phyloP scores from a whole-genome alignment of 2,329 filamentous ascomycete species.

The Epichloe sibirici region DNA sequence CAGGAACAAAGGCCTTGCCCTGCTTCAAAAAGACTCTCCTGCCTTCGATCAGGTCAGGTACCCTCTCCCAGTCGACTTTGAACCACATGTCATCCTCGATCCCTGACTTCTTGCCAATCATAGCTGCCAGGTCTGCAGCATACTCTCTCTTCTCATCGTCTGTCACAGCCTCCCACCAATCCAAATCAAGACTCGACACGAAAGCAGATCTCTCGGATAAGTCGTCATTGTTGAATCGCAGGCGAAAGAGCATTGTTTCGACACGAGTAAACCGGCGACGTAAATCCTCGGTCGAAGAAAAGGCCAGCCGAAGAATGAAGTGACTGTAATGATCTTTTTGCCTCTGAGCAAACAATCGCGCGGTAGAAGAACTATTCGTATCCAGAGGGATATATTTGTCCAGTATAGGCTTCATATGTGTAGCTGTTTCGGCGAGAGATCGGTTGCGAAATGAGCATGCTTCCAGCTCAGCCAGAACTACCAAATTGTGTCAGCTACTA shows the following conservation, averaged over 20 bases:
- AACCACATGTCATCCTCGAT: slow-evolving; percentile 79
- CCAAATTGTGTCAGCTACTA: neutral
- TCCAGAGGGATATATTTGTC: slow-evolving; percentile 77
- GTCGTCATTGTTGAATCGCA: slow-evolving; percentile 71
- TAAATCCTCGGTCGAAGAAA: slow-evolving; percentile 82
- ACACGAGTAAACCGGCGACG: slow-evolving; percentile 74
- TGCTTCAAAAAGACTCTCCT: slow-evolving; percentile 63
- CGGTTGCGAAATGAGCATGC: slow-evolving; percentile 93
- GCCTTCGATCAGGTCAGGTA: slow-evolving; percentile 78
- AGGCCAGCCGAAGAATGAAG: slow-evolving; percentile 89
- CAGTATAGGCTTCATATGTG: slow-evolving; percentile 75
- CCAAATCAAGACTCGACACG: slow-evolving; percentile 61
- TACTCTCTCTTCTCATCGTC: slow-evolving; percentile 65
- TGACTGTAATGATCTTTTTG: slow-evolving; percentile 97
- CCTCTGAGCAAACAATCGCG: slow-evolving; percentile 55
- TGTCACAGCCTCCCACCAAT: slow-evolving; percentile 80
- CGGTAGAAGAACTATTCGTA: slow-evolving; percentile 53
- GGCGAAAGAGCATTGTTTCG: slow-evolving; percentile 78
- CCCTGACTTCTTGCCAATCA: slow-evolving; percentile 24
- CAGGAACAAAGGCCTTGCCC: slow-evolving; percentile 86
- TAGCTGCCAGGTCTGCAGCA: slow-evolving; percentile 46
- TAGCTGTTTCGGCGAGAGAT: slow-evolving; percentile 64
- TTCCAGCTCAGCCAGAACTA: slow-evolving; percentile 80
- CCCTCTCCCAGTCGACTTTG: slow-evolving; percentile 91
- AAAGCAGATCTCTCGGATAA: slow-evolving; percentile 61